Base-by-base conservation (phyloP, 352 stramenopile genomes). In the Pythium inflatum region DNA sequence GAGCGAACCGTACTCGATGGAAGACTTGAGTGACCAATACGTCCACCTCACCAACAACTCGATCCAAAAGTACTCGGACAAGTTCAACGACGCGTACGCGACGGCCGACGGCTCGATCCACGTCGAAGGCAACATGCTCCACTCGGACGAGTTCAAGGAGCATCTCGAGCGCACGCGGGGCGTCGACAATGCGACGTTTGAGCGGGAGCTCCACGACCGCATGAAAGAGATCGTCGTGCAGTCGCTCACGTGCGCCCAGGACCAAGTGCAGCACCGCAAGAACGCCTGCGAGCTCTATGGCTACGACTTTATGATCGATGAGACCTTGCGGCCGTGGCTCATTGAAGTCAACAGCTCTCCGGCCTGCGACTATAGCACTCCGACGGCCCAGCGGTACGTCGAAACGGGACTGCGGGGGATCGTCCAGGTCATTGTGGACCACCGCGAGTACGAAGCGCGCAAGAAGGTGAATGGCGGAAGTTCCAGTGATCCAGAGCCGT, bases 1-100 rank as follows among this genome's bases (percentile, higher is more conserved):
- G 51, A 94, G 91, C 1, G 88, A 96, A 50, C 83, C 87, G 57
- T 93, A 91, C 73, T 86, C 83, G 40, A 88, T 82, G 60, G 77
- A 91, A n/a, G 83, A 95, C 66, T 61, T 94, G 50, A 84, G 70
- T 14, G 92, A 98, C 69, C 77, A 85, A 62, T 98, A 95, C 80
- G 87, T 98, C 53, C 94, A 98, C 73, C 70, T 98, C 38, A 97
- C 94, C 33, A 98, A 98, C 78, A 98, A 98, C 80, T 96, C 80
- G 49, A 98, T 98, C 70, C 87, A 93, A 68, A 98, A 98, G 79
- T 86, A 96, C 69, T 92, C 78, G 53, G 83, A 96, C 66, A 95
- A 97, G 57, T 98, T 98, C 65, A 70, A 94, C 62, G 76, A 91
- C 53, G 79, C 86, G 16, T 93, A 94, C 66, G 71, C 74, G 2